Percentiles rank a stretch among this genome's conserved stretches.
Evolutionary conservation across 495 filamentous ascomycete species (phyloP).

Genomic region (Aspergillus nanangensis): DNA sequence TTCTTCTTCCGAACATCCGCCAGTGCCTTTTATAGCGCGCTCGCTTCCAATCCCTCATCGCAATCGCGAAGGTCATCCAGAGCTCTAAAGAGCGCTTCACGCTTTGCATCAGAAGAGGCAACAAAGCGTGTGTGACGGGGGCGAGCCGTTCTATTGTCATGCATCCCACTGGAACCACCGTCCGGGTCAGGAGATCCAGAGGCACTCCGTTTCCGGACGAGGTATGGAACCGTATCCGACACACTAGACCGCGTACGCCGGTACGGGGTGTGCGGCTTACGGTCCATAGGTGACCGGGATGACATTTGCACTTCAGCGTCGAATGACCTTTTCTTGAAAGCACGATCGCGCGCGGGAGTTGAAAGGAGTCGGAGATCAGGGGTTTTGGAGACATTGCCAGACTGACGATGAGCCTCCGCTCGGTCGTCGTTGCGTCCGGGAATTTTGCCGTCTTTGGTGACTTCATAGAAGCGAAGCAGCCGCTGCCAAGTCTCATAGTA

Average conservation of each 20-base stretch:
- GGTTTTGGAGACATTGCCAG: not conserved
- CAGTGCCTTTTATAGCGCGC: not conserved
- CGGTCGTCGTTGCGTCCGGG: not conserved
- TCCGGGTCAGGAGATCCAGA: conserved; percentile 1
- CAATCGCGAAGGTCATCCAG: not conserved
- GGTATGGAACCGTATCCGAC: not conserved
- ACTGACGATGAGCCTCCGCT: not conserved
- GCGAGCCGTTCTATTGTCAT: too few species aligned
- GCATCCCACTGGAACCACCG: not conserved
- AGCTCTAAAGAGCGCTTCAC: not conserved
- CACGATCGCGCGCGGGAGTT: not conserved
- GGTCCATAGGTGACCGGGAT: conserved; percentile 1
- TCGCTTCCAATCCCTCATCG: not conserved
- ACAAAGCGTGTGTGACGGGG: too few species aligned
- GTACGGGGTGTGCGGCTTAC: not conserved
- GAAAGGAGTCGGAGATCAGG: not conserved
- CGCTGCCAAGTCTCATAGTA: not conserved
- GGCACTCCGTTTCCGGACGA: conserved; percentile 1
- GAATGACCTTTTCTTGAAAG: not conserved
- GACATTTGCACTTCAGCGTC: not conserved
- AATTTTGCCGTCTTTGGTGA: not conserved
- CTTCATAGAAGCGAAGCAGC: not conserved
- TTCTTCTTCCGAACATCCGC: not conserved
- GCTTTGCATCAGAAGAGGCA: not conserved
- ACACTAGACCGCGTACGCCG: conserved; percentile 1